phyloP scores from a whole-genome alignment of 345 rosid genomes.

The Hibiscus mutabilis region DNA sequence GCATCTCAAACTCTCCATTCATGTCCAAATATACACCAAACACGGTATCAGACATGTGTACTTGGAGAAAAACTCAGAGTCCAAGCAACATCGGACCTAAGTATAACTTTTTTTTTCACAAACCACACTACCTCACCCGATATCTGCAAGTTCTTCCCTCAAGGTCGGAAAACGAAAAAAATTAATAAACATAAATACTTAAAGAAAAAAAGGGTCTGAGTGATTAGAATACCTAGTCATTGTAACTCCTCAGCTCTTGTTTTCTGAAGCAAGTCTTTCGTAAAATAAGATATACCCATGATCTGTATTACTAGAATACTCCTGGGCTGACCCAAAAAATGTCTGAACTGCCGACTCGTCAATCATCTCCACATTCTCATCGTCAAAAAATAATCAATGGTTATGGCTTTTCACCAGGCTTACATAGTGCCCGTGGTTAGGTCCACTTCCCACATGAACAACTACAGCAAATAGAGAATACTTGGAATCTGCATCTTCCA shows the following conservation, averaged over 20 bases:
- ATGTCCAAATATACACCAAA: not conserved
- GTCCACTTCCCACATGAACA: constrained; percentile 98
- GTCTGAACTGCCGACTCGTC: constrained; percentile 98
- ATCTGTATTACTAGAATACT: constrained; percentile 92
- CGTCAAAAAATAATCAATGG: constrained; percentile 97
- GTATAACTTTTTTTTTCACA: constrained; percentile 32
- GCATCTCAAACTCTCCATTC: not conserved
- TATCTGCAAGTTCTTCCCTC: constrained; percentile 26
- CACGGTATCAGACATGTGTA: not conserved
- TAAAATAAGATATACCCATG: constrained; percentile 98
- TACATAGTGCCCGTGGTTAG: constrained; percentile 94
- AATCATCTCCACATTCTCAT: constrained; percentile 94
- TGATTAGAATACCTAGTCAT: constrained; percentile 35
- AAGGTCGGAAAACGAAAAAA: constrained; percentile 18
- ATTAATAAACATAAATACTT: constrained; percentile 7
- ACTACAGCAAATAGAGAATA: constrained; percentile 98
- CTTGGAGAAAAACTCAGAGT: not conserved
- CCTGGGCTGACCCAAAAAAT: constrained; percentile 96
- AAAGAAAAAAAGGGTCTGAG: constrained; percentile 22
- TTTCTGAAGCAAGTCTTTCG: constrained; percentile 58
- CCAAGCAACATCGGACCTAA: constrained; percentile 17
- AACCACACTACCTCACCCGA: constrained; percentile 26
- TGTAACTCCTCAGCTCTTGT: constrained; percentile 37
- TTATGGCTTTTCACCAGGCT: constrained; percentile 98
- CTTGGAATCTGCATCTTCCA: constrained; percentile 81